A percentile compares a stretch with the other conserved stretches of the same genome.
phyloP scores from a whole-genome alignment of 371 early-diverging fungal species.

The Capillidium heterosporum region DNA sequence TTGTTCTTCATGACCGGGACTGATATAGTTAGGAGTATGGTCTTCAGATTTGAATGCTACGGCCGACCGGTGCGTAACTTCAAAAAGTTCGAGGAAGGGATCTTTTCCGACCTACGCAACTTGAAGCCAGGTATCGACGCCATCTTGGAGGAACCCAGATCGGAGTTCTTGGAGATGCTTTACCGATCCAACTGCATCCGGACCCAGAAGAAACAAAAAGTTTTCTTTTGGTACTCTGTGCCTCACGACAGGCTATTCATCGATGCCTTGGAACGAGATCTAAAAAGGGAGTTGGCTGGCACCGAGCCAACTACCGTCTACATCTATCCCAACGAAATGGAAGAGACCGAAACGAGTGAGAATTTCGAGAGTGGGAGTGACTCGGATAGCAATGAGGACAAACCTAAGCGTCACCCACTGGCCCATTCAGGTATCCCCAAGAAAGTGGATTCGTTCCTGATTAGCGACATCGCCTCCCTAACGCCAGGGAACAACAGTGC shows the following conservation, averaged over 20 bases:
- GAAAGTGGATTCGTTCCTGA: neutral
- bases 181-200: conserved; percentile 97
- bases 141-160: conserved; percentile 88
- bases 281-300: conserved; percentile 62
- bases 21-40: conserved; percentile 92
- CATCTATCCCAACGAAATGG: neutral
- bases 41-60: conserved; percentile 87
- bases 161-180: conserved; percentile 91
- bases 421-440: conserved; percentile 1
- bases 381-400: neutral
- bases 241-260: conserved; percentile 92
- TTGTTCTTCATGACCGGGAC: conserved; percentile 93
- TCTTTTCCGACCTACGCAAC: conserved; percentile 94
- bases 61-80: conserved; percentile 73
- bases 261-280: conserved; percentile 97
- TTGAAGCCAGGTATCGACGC: conserved; percentile 97
- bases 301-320: conserved; percentile 1
- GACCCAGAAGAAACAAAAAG: conserved; percentile 99
- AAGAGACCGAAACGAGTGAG: neutral
- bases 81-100: conserved; percentile 99
- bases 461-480: conserved; percentile 1
- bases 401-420: neutral
- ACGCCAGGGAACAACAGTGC: neutral
- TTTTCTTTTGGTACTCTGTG: conserved; percentile 97
- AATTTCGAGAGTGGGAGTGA: neutral